Evolutionary conservation across 2,329 filamentous ascomycete genomes (phyloP), one percentile per base, ranked within the genome.

Genomic region (Lachnellula hyalina): DNA sequence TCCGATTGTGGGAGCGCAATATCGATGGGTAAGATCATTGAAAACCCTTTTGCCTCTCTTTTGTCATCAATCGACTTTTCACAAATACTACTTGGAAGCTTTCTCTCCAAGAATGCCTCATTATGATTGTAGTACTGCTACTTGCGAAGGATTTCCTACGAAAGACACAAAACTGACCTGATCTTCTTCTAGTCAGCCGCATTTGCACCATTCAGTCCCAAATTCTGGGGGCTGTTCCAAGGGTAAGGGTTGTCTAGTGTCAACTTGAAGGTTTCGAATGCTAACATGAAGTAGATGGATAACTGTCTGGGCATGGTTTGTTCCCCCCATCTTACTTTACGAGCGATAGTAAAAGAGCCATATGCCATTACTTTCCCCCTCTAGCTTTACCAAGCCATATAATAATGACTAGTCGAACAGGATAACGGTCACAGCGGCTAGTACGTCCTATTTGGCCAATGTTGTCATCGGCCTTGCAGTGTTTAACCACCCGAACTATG

Each of bases 401-500:
- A 1, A 4, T 15, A 28, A 14, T 55, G 49, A 49, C 47, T 55
- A 9, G 49, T 44, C 12, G 40, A 49, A 41, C 2, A 52, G 53
- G 53, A 52, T 52, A 9, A 52, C 53, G 7, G 53, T 46, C 17
- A 52, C 53, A 25, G 53, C 53, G n/a, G 53, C 53, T 9, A 51
- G 47, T 52, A 44, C 49, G 40, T 49, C 53, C 8, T 55, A 56
- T 21, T 34, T 52, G n/a, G 46, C 53, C 19, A 52, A 52, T 38
- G 52, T 58, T 14, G 47, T 54, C 11, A 47, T 32, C 2, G 52
- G 52, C n/a, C 47, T 54, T 38, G 52, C 35, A 11, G 35, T 57
- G 19, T 54, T 59, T 35, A 75, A 71, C 52, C 64, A 71, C 51
- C 66, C 69, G 5, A 58, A 49, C 2, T 74, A 74, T 54, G 56